Conservation (phyloP, 169 alveolate genomes). For the Perkinsus marinus region DNA sequence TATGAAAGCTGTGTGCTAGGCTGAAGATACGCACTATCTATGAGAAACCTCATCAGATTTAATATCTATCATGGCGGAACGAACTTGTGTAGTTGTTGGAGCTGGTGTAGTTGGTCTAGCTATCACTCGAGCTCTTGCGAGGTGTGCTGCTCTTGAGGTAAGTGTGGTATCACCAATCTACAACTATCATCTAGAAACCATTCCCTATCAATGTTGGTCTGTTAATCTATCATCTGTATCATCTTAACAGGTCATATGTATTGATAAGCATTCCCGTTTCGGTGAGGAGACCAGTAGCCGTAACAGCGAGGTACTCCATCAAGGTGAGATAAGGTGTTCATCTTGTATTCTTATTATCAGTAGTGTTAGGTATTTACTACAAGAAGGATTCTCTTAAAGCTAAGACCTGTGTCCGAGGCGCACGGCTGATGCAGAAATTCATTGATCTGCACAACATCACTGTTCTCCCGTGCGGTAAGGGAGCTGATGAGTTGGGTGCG, state of each 20-base stretch:
- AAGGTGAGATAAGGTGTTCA: background rate
- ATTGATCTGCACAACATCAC: background rate
- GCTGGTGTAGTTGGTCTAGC: background rate
- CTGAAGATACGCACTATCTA: too few relatives aligned
- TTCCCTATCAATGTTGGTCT: too few relatives aligned
- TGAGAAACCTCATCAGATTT: too few relatives aligned
- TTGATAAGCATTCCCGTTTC: background rate
- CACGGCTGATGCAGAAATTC: background rate
- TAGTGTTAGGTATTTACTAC: background rate
- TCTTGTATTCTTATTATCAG: background rate
- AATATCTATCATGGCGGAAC: background rate
- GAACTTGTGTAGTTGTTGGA: background rate
- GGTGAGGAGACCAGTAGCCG: background rate
- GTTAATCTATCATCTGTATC: too few relatives aligned
- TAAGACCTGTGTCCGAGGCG: background rate
- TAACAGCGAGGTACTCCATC: background rate
- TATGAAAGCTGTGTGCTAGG: too few relatives aligned
- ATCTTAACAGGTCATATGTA: background rate
- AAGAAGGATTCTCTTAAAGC: background rate
- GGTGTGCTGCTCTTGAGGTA: background rate
- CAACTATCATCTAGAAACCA: too few relatives aligned
- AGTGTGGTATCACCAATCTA: background rate
- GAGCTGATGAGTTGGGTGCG: too few relatives aligned
- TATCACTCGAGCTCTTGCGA: background rate
- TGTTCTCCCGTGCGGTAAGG: background rate